Percentiles rank a stretch among this genome's conserved stretches.
These are phyloP conservation scores for Kodamaea kakaduensis DNA, from an alignment of 805 yeast genomes.

Conservation along the genomic window DNA sequence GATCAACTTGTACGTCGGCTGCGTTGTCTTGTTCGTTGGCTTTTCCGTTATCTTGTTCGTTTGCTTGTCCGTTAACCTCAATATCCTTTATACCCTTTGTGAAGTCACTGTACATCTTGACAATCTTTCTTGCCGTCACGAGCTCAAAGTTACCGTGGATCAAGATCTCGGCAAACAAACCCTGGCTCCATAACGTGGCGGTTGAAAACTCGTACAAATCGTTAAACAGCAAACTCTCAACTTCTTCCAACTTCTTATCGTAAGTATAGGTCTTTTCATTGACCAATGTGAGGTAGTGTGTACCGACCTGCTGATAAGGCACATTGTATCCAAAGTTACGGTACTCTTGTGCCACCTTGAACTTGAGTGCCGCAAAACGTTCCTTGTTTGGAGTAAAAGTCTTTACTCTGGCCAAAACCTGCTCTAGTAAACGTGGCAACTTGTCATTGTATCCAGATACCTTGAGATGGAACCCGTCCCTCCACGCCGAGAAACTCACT, in stretches of 20 bases:
- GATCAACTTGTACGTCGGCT: no score
- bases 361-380: constrained; percentile 66
- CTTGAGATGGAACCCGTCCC: constrained; percentile 67
- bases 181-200: constrained; percentile 43
- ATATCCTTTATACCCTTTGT: constrained; percentile 1
- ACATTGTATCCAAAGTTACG: constrained; percentile 66
- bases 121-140: constrained; percentile 50
- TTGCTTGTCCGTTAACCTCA: neutral
- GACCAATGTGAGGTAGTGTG: constrained; percentile 57
- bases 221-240: constrained; percentile 41
- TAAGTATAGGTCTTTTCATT: constrained; percentile 68
- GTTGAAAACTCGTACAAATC: constrained; percentile 51
- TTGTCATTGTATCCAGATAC: constrained; percentile 85
- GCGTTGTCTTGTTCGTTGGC: no score
- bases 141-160: constrained; percentile 68
- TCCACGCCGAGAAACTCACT: constrained; percentile 52
- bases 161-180: constrained; percentile 65
- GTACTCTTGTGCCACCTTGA: constrained; percentile 56
- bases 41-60: no score
- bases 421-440: constrained; percentile 55
- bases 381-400: constrained; percentile 48
- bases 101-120: constrained; percentile 32
- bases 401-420: constrained; percentile 53
- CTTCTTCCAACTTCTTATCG: constrained; percentile 54
- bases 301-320: constrained; percentile 76